Conservation (phyloP, 495 filamentous ascomycete genomes). For the Penicillium silybi region DNA sequence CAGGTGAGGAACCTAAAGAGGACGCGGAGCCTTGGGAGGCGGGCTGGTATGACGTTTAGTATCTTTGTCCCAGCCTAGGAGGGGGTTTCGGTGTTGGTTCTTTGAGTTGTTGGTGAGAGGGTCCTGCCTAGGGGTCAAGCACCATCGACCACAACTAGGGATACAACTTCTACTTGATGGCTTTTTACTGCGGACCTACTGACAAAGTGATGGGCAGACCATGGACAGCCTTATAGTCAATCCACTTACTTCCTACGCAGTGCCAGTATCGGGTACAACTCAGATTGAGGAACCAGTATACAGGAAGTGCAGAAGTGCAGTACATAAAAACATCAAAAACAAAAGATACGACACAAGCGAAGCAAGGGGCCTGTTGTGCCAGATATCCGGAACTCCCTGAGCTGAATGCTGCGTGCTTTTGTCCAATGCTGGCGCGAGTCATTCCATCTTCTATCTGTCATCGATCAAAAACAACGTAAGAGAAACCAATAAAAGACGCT, state of each 20-base stretch:
- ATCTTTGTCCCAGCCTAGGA: too few species aligned
- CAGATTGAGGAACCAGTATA: constrained; percentile 23
- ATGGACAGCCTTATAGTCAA: too few species aligned
- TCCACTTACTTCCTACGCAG: neutral
- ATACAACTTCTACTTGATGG: neutral
- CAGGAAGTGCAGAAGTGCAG: constrained; percentile 18
- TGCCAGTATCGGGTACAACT: constrained; percentile 13
- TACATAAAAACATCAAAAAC: constrained; percentile 17
- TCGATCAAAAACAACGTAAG: constrained; percentile 9
- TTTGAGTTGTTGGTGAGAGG: too few species aligned
- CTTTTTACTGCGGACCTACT: too few species aligned
- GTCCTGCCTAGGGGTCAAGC: too few species aligned
- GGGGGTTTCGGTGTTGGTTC: too few species aligned
- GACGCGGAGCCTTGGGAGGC: neutral
- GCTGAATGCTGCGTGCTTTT: constrained; percentile 22
- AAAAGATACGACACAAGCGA: constrained; percentile 37
- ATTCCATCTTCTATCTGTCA: constrained; percentile 35
- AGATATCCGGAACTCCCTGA: constrained; percentile 84
- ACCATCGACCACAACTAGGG: neutral
- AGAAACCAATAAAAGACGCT: constrained; percentile 9
- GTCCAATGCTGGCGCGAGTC: constrained; percentile 21
- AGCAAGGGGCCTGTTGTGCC: constrained; percentile 50
- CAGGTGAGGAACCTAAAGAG: neutral
- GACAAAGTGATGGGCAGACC: too few species aligned
- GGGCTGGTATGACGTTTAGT: neutral